Conservation (phyloP, 345 rosid species). For the Schrenkiella parvula region DNA sequence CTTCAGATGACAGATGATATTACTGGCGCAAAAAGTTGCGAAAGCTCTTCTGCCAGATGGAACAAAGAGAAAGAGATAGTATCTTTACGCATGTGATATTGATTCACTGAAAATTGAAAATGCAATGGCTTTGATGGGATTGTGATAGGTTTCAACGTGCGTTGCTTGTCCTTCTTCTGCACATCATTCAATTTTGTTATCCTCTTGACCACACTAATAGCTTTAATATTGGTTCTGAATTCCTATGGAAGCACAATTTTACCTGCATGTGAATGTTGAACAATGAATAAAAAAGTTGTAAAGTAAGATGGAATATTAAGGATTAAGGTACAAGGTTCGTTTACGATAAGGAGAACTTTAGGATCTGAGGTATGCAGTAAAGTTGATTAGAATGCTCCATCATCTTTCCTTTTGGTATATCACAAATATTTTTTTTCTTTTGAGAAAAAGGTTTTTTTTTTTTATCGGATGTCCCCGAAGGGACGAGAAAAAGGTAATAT, state of each 20-base stretch:
- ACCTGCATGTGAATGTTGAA: not conserved
- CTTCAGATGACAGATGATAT: not conserved
- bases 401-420: not conserved
- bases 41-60: not conserved
- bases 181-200: not conserved
- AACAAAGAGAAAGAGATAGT: not conserved
- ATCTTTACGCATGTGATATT: constrained; percentile 14
- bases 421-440: not conserved
- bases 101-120: not conserved
- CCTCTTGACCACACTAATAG: not conserved
- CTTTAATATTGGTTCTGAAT: not conserved
- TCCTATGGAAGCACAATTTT: not conserved
- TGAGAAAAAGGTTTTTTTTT: not conserved
- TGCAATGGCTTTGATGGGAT: constrained; percentile 11
- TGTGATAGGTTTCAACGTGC: constrained; percentile 12
- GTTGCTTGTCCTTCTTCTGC: not conserved
- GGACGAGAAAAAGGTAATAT: not conserved
- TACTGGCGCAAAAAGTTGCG: not conserved
- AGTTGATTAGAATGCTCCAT: not conserved
- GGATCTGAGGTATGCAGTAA: not conserved
- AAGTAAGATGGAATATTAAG: constrained; percentile 3
- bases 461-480: too few species aligned
- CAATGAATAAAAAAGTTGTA: not conserved
- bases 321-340: constrained; percentile 20
- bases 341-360: not conserved